phyloP scores from a whole-genome alignment of 179 eudicot species.

The Silene vulgaris region DNA sequence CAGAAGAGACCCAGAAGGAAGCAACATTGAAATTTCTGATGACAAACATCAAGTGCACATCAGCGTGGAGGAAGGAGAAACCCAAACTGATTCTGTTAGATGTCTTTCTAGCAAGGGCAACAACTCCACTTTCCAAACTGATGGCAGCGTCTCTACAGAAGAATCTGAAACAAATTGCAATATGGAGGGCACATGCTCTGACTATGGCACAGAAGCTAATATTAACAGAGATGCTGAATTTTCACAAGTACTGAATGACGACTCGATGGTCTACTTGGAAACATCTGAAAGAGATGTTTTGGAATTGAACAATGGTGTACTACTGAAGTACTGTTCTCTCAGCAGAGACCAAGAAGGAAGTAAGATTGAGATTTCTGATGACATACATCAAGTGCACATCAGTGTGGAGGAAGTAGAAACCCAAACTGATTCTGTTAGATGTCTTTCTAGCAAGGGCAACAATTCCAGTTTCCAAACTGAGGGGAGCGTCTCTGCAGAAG shows the following conservation, averaged over 20 bases:
- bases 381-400: conserved; percentile 16
- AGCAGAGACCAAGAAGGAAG: conserved; percentile 18
- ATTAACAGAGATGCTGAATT: conserved; percentile 17
- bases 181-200: not conserved
- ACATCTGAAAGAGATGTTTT: conserved; percentile 15
- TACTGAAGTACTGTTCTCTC: conserved; percentile 15
- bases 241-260: conserved; percentile 18
- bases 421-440: conserved; percentile 16
- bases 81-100: conserved; percentile 18
- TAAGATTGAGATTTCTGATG: conserved; percentile 18
- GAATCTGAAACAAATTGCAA: not conserved
- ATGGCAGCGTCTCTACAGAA: not conserved
- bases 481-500: not conserved
- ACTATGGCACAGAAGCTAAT: conserved; percentile 19
- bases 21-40: conserved; percentile 15
- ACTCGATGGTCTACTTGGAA: conserved; percentile 17
- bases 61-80: conserved; percentile 6
- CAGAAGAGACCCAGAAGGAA: conserved; percentile 17
- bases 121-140: conserved; percentile 13
- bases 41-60: conserved; percentile 17
- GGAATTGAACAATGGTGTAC: conserved; percentile 3
- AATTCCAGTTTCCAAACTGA: conserved; percentile 15
- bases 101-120: not conserved
- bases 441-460: not conserved
- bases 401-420: conserved; percentile 19